phyloP scores from a whole-genome alignment of 164 flowering plant species.

The Protea cynaroides region DNA sequence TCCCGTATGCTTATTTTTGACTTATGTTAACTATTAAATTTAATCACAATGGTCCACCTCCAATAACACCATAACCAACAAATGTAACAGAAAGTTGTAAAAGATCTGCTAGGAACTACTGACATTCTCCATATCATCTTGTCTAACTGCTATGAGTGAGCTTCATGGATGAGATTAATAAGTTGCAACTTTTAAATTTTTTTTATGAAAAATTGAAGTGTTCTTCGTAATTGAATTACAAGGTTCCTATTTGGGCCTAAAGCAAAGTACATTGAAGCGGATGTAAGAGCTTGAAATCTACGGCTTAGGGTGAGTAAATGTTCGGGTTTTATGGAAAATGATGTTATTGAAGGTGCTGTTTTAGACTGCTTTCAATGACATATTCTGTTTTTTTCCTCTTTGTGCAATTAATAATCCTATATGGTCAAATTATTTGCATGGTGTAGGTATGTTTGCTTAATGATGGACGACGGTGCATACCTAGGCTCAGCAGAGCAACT shows the following conservation, averaged over 20 bases:
- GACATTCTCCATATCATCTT: background rate
- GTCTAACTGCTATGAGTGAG: background rate
- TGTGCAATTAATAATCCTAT: background rate
- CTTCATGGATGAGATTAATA: background rate
- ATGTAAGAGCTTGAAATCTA: too few relatives aligned
- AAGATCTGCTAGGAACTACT: too few relatives aligned
- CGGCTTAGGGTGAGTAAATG: too few relatives aligned
- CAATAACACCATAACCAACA: too few relatives aligned
- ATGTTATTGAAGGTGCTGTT: background rate
- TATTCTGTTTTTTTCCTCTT: background rate
- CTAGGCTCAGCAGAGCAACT: constrained; percentile 15
- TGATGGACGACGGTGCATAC: constrained; percentile 23
- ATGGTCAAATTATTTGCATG: background rate
- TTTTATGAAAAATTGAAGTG: too few relatives aligned
- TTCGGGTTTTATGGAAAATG: too few relatives aligned
- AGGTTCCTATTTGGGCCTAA: too few relatives aligned
- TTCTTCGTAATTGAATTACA: too few relatives aligned
- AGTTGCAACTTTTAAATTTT: background rate
- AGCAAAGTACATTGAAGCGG: too few relatives aligned
- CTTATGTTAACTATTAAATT: too few relatives aligned
- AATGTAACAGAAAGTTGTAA: too few relatives aligned
- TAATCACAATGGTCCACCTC: too few relatives aligned
- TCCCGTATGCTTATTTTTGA: background rate
- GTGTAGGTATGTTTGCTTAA: constrained; percentile 10
- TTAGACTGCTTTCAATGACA: background rate